These are phyloP conservation scores for Cercospora nicotianae DNA, from an alignment of 2,329 filamentous ascomycete genomes.

Conservation along the genomic window DNA sequence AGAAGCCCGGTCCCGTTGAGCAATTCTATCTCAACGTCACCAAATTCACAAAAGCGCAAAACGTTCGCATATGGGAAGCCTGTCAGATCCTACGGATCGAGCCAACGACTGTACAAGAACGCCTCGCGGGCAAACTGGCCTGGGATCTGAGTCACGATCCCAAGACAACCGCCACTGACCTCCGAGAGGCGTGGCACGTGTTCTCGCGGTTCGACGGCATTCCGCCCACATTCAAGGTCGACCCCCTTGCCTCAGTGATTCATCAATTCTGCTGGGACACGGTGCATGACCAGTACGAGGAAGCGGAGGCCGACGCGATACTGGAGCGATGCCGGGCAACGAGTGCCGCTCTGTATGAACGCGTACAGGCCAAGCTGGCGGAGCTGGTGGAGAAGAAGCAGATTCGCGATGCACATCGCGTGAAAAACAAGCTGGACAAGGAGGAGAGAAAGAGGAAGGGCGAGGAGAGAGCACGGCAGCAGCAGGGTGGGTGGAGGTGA, in stretches of 20 bases:
- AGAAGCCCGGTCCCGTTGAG: not conserved
- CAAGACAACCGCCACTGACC: not conserved
- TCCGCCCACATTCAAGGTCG: not conserved
- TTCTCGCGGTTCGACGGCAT: not conserved
- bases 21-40: not conserved
- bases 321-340: not conserved
- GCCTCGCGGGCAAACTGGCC: not conserved
- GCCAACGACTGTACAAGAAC: not conserved
- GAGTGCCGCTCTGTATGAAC: not conserved
- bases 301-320: not conserved
- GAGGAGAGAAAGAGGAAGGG: not conserved
- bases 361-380: not conserved
- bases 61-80: not conserved
- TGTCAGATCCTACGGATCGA: not conserved
- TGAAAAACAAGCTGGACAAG: not conserved
- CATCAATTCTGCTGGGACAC: constrained; percentile 1
- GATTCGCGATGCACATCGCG: not conserved
- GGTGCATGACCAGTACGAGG: not conserved
- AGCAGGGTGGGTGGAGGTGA: not conserved
- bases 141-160: not conserved
- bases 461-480: not conserved
- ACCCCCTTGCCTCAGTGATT: not conserved
- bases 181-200: not conserved
- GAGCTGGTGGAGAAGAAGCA: not conserved
- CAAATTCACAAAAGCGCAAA: not conserved